phyloP scores from a whole-genome alignment of 768 basidiomycete species.

The Neoboletus brunneissimus region DNA sequence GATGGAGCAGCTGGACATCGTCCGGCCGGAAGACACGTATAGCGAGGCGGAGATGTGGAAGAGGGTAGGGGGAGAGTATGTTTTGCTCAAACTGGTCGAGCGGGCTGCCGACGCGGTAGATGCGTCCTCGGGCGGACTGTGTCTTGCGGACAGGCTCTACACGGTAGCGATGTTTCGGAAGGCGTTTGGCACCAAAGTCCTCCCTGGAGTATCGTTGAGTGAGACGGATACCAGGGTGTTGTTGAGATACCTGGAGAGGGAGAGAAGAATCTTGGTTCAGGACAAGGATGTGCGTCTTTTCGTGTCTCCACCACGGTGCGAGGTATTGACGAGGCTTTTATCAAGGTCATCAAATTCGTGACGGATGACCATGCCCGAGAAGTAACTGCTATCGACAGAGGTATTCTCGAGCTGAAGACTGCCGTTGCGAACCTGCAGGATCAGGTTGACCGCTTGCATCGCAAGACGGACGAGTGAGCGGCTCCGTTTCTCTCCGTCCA shows the following conservation, averaged over 20 bases:
- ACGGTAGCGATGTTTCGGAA: constrained; percentile 56
- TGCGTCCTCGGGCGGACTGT: constrained; percentile 40
- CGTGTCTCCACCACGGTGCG: not conserved
- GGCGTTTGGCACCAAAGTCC: constrained; percentile 47
- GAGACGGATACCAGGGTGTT: constrained; percentile 67
- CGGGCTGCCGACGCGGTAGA: constrained; percentile 58
- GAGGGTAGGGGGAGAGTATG: constrained; percentile 68
- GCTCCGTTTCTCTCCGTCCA: not conserved
- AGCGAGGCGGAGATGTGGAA: constrained; percentile 49
- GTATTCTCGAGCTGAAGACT: constrained; percentile 75
- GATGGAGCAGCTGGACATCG: constrained; percentile 71
- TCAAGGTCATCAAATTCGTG: constrained; percentile 81
- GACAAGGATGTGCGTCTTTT: constrained; percentile 59
- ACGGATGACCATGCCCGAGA: constrained; percentile 33
- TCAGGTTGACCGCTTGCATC: constrained; percentile 68
- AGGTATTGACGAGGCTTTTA: not conserved
- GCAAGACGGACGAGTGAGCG: constrained; percentile 69
- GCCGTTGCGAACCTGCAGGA: constrained; percentile 64
- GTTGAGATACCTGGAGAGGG: constrained; percentile 76
- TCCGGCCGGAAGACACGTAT: constrained; percentile 56
- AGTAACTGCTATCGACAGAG: constrained; percentile 77
- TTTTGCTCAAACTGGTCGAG: constrained; percentile 63
- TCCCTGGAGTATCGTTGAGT: constrained; percentile 47
- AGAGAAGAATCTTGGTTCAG: constrained; percentile 58
- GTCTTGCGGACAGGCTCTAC: constrained; percentile 60